Evolutionary conservation across 1,284 basidiomycete species (phyloP).

Genomic region (Sporisorium iseilematis-ciliati): DNA sequence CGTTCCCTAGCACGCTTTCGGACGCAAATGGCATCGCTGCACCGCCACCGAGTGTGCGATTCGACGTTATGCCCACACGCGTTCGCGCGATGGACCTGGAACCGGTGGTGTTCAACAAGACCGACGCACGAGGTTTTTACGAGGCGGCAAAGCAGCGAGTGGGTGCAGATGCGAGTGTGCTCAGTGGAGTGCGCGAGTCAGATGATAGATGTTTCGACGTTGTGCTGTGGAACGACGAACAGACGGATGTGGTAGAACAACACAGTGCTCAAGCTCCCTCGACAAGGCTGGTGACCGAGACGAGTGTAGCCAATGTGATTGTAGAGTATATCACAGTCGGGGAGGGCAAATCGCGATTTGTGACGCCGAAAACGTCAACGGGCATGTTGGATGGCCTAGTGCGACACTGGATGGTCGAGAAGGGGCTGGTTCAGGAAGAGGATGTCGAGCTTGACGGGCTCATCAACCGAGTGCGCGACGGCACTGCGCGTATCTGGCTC

Average conservation of each 20-base stretch:
- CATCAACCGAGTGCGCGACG: constrained; percentile 8
- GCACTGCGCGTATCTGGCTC: constrained; percentile 36
- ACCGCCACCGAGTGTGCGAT: constrained; percentile 28
- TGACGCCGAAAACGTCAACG: constrained; percentile 34
- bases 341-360: constrained; percentile 29
- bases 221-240: constrained; percentile 51
- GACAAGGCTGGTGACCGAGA: constrained; percentile 37
- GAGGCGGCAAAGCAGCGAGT: constrained; percentile 45
- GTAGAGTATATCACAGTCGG: constrained; percentile 20
- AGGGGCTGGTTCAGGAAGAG: constrained; percentile 32
- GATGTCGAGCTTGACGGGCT: constrained; percentile 32
- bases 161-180: constrained; percentile 36
- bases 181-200: constrained; percentile 37
- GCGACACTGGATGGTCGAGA: constrained; percentile 42
- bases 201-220: constrained; percentile 49
- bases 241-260: constrained; percentile 15
- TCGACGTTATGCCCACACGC: constrained; percentile 37
- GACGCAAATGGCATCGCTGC: constrained; percentile 1
- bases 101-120: constrained; percentile 56
- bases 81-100: constrained; percentile 46
- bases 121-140: constrained; percentile 48
- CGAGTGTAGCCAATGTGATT: constrained; percentile 48
- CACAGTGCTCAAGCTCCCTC: not conserved
- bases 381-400: constrained; percentile 49
- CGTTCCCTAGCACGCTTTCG: constrained; percentile 30